Evolutionary conservation across 192 early-diverging fungal species (phyloP).

Genomic region (Coemansia sp.): DNA sequence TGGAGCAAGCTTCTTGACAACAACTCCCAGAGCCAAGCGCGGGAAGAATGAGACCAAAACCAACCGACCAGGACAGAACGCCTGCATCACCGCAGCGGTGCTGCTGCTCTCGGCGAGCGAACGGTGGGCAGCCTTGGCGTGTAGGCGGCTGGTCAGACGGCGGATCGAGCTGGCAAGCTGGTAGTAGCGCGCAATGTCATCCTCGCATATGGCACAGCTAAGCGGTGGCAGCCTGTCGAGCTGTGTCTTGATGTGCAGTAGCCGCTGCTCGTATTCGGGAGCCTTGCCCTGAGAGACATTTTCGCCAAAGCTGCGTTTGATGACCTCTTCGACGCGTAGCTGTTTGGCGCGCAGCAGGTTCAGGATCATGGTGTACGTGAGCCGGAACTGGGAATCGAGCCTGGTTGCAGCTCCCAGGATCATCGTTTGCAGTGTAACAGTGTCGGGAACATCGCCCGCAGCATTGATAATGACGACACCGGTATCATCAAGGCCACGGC

Average conservation of each 20-base stretch:
- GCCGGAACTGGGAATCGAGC: constrained; percentile 89
- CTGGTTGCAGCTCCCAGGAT: constrained; percentile 84
- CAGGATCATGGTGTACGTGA: constrained; percentile 98
- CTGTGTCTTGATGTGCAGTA: constrained; percentile 64
- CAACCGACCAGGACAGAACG: constrained; percentile 66
- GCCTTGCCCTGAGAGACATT: constrained; percentile 79
- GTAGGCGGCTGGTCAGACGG: constrained; percentile 30
- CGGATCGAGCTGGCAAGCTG: constrained; percentile 40
- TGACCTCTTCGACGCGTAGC: constrained; percentile 96
- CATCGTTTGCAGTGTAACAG: constrained; percentile 66
- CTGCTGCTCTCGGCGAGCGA: constrained; percentile 30
- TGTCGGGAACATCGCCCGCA: constrained; percentile 61
- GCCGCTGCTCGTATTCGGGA: constrained; percentile 72
- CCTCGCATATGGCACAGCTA: constrained; percentile 74
- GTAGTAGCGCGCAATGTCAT: constrained; percentile 73
- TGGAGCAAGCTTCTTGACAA: constrained; percentile 14
- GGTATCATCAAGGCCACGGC: constrained; percentile 87
- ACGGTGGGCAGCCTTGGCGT: constrained; percentile 27
- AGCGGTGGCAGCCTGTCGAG: constrained; percentile 61
- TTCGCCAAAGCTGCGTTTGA: constrained; percentile 95
- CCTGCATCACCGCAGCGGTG: constrained; percentile 58
- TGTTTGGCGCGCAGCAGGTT: constrained; percentile 93
- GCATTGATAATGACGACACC: constrained; percentile 84
- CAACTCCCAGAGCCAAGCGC: constrained; percentile 18
- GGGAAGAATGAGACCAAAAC: constrained; percentile 72